These are phyloP conservation scores for Tubosaeta sp. DNA, from an alignment of 768 basidiomycete species.

Conservation along the genomic window DNA sequence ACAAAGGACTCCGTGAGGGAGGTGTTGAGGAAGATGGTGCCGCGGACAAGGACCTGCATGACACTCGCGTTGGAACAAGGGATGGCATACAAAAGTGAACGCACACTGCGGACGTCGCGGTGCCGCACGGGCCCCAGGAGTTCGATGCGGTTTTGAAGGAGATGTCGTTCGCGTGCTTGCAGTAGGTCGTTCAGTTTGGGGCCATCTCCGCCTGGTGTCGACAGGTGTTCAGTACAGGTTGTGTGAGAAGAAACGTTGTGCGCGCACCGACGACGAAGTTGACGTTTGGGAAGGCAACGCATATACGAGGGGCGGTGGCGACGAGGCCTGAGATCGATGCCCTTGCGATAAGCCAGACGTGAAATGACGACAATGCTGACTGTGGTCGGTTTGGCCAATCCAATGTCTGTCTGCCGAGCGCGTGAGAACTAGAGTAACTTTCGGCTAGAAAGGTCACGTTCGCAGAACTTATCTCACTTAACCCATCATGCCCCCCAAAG, in stretches of 20 bases:
- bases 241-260: background rate
- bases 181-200: constrained; percentile 92
- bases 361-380: constrained; percentile 92
- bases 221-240: background rate
- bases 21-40: constrained; percentile 91
- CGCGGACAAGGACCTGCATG: constrained; percentile 72
- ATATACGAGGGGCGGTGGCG: constrained; percentile 87
- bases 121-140: constrained; percentile 79
- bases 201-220: constrained; percentile 77
- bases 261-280: constrained; percentile 76
- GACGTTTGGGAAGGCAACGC: constrained; percentile 78
- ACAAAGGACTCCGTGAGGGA: constrained; percentile 96
- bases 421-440: too few species aligned
- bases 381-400: too few species aligned
- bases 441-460: too few species aligned
- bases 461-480: too few species aligned
- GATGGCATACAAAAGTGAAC: constrained; percentile 21
- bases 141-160: constrained; percentile 88
- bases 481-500: too few species aligned
- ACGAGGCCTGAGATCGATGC: constrained; percentile 94
- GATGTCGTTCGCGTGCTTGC: constrained; percentile 91
- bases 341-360: constrained; percentile 91
- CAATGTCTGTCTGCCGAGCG: too few species aligned
- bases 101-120: constrained; percentile 76
- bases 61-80: background rate